phyloP scores from a whole-genome alignment of 164 flowering plant genomes.

The Paratinospora sagittata region DNA sequence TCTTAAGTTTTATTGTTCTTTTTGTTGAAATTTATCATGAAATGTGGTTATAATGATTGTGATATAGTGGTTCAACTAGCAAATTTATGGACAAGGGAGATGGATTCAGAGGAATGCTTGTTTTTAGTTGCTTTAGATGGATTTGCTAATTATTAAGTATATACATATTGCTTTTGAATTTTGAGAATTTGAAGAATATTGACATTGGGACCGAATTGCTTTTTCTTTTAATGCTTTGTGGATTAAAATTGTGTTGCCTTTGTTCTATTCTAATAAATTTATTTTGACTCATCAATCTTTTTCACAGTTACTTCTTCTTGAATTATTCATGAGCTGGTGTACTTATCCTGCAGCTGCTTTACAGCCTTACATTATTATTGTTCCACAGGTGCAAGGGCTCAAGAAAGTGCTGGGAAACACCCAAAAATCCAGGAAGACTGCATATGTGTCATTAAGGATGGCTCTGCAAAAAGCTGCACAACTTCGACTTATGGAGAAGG shows the following conservation, averaged over 20 bases:
- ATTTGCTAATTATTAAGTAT: neutral
- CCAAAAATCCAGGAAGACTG: slow-evolving; percentile 68
- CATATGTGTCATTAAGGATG: slow-evolving; percentile 69
- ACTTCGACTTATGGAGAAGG: slow-evolving; percentile 87
- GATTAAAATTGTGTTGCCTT: neutral
- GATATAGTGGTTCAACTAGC: neutral
- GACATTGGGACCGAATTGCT: neutral
- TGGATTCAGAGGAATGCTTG: neutral
- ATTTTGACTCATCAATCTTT: neutral
- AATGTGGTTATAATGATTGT: too few species aligned
- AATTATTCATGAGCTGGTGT: slow-evolving; percentile 1
- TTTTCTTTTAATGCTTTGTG: neutral
- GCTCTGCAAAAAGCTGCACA: slow-evolving; percentile 96
- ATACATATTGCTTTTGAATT: neutral
- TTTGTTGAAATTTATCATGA: too few species aligned
- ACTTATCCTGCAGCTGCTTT: neutral
- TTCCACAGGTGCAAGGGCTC: slow-evolving; percentile 67
- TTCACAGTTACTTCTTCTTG: neutral
- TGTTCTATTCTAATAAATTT: neutral
- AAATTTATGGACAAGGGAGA: neutral
- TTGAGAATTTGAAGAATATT: neutral
- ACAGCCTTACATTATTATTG: neutral
- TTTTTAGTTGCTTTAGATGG: neutral
- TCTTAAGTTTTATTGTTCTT: too few species aligned
- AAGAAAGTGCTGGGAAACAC: slow-evolving; percentile 64